These are phyloP conservation scores for Ascochyta rabiei DNA, from an alignment of 2,329 filamentous ascomycete species.

Conservation along the genomic window DNA sequence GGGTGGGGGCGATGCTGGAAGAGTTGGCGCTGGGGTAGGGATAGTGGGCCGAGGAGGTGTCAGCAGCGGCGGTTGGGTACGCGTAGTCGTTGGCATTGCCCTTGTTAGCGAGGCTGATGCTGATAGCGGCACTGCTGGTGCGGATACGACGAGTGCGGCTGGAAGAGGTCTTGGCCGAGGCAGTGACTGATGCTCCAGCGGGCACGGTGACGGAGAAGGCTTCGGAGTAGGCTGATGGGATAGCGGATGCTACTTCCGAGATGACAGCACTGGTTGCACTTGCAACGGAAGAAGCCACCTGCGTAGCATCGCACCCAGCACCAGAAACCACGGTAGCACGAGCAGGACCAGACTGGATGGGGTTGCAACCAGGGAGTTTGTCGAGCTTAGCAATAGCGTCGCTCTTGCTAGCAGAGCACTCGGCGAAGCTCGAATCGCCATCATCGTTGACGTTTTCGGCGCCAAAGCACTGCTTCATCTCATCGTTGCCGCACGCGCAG, in stretches of 20 bases:
- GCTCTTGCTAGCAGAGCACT: slow-evolving; percentile 32
- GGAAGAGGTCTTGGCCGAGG: slow-evolving; percentile 3
- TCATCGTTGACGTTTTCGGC: slow-evolving; percentile 43
- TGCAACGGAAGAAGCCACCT: slow-evolving; percentile 12
- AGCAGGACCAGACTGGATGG: slow-evolving; percentile 45
- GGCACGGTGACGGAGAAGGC: slow-evolving; percentile 4
- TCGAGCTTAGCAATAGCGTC: slow-evolving; percentile 29
- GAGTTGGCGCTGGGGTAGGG: slow-evolving; percentile 9
- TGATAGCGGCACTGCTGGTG: slow-evolving; percentile 5
- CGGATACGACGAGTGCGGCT: neutral
- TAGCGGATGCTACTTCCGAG: neutral
- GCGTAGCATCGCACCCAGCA: slow-evolving; percentile 30
- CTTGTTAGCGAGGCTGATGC: slow-evolving; percentile 24
- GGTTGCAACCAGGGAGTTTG: slow-evolving; percentile 48
- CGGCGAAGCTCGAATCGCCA: slow-evolving; percentile 32
- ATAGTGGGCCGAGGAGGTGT: slow-evolving; percentile 1
- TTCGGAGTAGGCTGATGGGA: neutral
- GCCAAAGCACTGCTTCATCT: slow-evolving; percentile 48
- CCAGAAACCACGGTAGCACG: slow-evolving; percentile 37
- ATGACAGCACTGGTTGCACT: neutral
- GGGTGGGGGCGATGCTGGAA: slow-evolving; percentile 8
- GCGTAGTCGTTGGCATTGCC: slow-evolving; percentile 7
- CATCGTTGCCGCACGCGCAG: slow-evolving; percentile 42
- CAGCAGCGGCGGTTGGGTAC: neutral
- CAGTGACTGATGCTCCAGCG: slow-evolving; percentile 10